Conservation (phyloP, 2,329 filamentous ascomycete genomes). For the Calonectria hongkongensis region DNA sequence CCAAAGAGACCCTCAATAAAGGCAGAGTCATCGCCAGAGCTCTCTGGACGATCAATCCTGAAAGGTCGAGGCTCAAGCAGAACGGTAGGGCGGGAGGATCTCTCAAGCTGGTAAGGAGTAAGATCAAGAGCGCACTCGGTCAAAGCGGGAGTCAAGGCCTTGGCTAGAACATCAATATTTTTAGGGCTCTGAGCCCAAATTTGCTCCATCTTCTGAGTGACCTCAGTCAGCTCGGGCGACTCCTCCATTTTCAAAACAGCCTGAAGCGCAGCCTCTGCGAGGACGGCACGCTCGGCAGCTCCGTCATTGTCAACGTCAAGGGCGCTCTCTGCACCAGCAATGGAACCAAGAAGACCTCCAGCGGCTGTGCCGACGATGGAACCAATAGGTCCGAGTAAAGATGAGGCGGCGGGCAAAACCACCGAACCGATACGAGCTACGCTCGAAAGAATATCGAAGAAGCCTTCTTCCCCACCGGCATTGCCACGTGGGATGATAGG, state of each 20-base stretch:
- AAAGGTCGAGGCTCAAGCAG: constrained; percentile 30
- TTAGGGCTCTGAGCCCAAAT: constrained; percentile 36
- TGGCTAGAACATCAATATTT: constrained; percentile 36
- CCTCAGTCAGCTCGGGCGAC: constrained; percentile 24
- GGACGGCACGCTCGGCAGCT: constrained; percentile 46
- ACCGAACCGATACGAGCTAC: constrained; percentile 36
- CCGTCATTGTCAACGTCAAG: constrained; percentile 10
- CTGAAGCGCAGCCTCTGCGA: constrained; percentile 49
- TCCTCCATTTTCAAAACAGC: constrained; percentile 42
- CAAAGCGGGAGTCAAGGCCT: constrained; percentile 23
- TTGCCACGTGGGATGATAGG: background rate
- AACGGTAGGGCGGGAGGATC: background rate
- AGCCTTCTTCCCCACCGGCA: constrained; percentile 40
- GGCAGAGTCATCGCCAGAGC: constrained; percentile 5
- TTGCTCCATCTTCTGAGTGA: constrained; percentile 39
- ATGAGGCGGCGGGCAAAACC: constrained; percentile 26
- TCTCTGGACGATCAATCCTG: background rate
- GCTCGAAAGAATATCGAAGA: constrained; percentile 49
- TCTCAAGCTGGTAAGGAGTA: no score
- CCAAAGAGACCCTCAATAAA: constrained; percentile 45
- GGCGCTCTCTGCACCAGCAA: constrained; percentile 24
- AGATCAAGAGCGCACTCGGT: constrained; percentile 37
- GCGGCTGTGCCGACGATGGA: constrained; percentile 35
- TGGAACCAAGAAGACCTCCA: constrained; percentile 33
- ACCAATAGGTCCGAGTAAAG: constrained; percentile 40